phyloP scores from a whole-genome alignment of 2,329 filamentous ascomycete genomes.

The Scytalidium lignicola region DNA sequence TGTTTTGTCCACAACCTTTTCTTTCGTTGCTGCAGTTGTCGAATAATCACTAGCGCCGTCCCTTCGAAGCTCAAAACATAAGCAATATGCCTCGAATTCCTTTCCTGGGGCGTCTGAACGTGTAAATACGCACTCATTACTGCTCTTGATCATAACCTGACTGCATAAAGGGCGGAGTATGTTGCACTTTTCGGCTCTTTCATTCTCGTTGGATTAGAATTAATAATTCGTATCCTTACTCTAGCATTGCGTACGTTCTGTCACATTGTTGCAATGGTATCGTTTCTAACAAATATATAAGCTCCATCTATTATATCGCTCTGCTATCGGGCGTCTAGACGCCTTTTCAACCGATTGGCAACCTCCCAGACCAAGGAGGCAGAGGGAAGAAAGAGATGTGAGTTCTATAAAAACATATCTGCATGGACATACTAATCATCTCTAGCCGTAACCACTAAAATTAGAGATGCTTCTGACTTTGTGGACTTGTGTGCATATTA shows the following conservation, averaged over 20 bases:
- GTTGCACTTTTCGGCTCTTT: constrained; percentile 81
- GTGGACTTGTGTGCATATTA: constrained; percentile 87
- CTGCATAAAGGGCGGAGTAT: constrained; percentile 70
- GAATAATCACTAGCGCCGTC: too few species aligned
- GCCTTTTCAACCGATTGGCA: constrained; percentile 74
- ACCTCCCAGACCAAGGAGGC: constrained; percentile 64
- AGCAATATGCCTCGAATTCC: constrained; percentile 32
- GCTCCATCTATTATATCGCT: constrained; percentile 75
- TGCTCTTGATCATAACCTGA: background rate
- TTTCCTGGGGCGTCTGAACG: constrained; percentile 36
- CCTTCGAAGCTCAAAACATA: background rate
- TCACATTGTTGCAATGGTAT: background rate
- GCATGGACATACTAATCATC: constrained; percentile 44
- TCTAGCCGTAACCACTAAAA: constrained; percentile 62
- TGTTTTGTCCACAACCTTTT: too few species aligned
- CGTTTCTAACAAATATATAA: constrained; percentile 29
- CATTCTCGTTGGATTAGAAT: constrained; percentile 75
- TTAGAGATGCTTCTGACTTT: constrained; percentile 87
- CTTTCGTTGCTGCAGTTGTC: too few species aligned
- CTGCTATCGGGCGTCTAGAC: constrained; percentile 76
- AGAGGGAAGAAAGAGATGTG: constrained; percentile 62
- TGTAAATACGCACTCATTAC: constrained; percentile 24
- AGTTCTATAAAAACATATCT: constrained; percentile 51
- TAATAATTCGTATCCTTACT: constrained; percentile 77
- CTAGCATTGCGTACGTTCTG: constrained; percentile 71